A percentile compares a stretch with the other conserved stretches of the same genome.
phyloP scores from a whole-genome alignment of 441 rosid genomes.

The Gossypium gossypioides region DNA sequence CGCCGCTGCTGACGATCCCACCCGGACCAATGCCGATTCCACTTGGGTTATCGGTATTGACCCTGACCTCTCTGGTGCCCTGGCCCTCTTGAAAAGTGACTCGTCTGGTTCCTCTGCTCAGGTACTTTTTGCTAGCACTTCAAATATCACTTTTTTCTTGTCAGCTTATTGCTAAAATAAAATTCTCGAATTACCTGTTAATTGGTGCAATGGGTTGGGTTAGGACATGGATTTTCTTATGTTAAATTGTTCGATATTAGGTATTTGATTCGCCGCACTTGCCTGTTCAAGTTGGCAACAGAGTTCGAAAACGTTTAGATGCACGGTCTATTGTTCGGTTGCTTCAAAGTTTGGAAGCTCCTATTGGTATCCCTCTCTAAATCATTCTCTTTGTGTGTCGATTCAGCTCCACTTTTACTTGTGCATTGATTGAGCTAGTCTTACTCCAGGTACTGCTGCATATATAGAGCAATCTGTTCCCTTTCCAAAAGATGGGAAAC shows the following conservation, averaged over 20 bases:
- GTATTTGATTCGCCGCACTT: slow-evolving; percentile 71
- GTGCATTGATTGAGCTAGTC: slow-evolving; percentile 9
- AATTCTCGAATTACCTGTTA: background rate
- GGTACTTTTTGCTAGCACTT: slow-evolving; percentile 25
- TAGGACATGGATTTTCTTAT: background rate
- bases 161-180: background rate
- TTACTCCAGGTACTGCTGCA: slow-evolving; percentile 57
- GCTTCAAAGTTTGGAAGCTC: slow-evolving; percentile 56
- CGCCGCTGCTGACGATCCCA: background rate
- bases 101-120: slow-evolving; percentile 44
- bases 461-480: slow-evolving; percentile 70
- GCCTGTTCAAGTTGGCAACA: slow-evolving; percentile 53
- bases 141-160: background rate
- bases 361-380: slow-evolving; percentile 38
- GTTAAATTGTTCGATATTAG: slow-evolving; percentile 23
- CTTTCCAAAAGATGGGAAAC: slow-evolving; percentile 83
- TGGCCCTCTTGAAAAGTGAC: slow-evolving; percentile 49
- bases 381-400: background rate
- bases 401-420: background rate
- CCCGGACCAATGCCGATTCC: slow-evolving; percentile 21
- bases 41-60: slow-evolving; percentile 60
- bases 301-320: slow-evolving; percentile 64
- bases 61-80: slow-evolving; percentile 74
- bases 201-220: slow-evolving; percentile 1
- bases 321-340: slow-evolving; percentile 56